These are phyloP conservation scores for Scheffersomyces titani DNA, from an alignment of 1,139 yeast genomes.

Conservation along the genomic window DNA sequence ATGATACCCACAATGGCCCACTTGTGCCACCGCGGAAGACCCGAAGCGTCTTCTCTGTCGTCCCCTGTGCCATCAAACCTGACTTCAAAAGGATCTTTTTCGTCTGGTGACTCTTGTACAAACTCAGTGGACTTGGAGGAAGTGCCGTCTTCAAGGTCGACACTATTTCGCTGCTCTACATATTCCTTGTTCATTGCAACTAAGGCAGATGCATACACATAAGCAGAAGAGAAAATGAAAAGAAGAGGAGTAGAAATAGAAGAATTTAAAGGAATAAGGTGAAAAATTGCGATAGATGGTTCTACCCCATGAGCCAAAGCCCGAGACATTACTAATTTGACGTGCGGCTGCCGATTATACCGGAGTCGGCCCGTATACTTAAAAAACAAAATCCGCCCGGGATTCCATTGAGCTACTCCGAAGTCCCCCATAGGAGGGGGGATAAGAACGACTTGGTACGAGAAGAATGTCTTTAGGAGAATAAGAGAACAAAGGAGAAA, in stretches of 20 bases:
- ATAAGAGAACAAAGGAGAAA: background rate
- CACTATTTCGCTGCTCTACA: background rate
- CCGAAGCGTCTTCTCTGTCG: constrained; percentile 27
- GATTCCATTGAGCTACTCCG: background rate
- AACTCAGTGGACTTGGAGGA: background rate
- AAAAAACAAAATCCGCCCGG: background rate
- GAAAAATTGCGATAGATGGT: background rate
- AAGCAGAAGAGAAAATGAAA: background rate
- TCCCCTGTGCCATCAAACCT: constrained; percentile 24
- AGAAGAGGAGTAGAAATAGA: background rate
- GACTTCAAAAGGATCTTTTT: constrained; percentile 15
- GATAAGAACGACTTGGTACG: background rate
- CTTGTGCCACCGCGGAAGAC: constrained; percentile 23
- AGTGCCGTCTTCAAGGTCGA: background rate
- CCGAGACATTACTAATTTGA: background rate
- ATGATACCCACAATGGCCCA: constrained; percentile 30
- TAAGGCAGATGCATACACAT: background rate
- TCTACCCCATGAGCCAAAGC: background rate
- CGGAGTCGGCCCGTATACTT: background rate
- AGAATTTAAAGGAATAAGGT: background rate
- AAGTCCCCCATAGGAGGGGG: background rate
- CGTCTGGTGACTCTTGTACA: background rate
- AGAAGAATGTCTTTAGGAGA: background rate
- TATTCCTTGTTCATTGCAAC: background rate
- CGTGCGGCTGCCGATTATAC: background rate